These are phyloP conservation scores for Sanghuangporus sanghuang DNA, from an alignment of 1,284 basidiomycete species.

Conservation along the genomic window DNA sequence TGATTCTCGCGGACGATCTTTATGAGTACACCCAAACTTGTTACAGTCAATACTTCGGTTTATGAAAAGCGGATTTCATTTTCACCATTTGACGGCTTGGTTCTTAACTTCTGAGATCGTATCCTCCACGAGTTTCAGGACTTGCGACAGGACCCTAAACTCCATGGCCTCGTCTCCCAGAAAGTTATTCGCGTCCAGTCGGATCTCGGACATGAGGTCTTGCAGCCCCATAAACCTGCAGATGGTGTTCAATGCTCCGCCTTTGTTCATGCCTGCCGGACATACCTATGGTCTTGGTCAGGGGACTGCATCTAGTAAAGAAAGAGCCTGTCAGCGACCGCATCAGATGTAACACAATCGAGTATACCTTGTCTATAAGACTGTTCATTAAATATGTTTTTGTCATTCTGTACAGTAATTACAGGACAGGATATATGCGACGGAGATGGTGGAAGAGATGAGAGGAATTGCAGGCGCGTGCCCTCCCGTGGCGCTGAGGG, in stretches of 20 bases:
- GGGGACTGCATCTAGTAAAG: constrained; percentile 68
- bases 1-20: constrained; percentile 80
- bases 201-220: constrained; percentile 85
- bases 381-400: constrained; percentile 77
- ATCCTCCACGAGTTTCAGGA: constrained; percentile 84
- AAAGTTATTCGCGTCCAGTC: constrained; percentile 62
- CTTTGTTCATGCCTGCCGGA: constrained; percentile 12
- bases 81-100: constrained; percentile 88
- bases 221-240: constrained; percentile 90
- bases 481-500: neutral
- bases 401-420: constrained; percentile 46
- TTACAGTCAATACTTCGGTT: constrained; percentile 11
- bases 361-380: constrained; percentile 67
- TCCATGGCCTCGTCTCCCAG: constrained; percentile 79
- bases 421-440: neutral
- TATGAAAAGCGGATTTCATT: constrained; percentile 21
- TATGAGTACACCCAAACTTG: constrained; percentile 79
- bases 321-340: constrained; percentile 14
- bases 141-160: constrained; percentile 73
- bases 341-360: neutral
- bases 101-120: constrained; percentile 98
- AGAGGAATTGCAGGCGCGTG: constrained; percentile 1
- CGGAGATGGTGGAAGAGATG: constrained; percentile 5
- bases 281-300: constrained; percentile 76
- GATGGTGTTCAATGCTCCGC: constrained; percentile 15